A percentile compares a stretch with the other conserved stretches of the same genome.
phyloP scores from a whole-genome alignment of 495 filamentous ascomycete genomes.

The Aspergillus leporis region DNA sequence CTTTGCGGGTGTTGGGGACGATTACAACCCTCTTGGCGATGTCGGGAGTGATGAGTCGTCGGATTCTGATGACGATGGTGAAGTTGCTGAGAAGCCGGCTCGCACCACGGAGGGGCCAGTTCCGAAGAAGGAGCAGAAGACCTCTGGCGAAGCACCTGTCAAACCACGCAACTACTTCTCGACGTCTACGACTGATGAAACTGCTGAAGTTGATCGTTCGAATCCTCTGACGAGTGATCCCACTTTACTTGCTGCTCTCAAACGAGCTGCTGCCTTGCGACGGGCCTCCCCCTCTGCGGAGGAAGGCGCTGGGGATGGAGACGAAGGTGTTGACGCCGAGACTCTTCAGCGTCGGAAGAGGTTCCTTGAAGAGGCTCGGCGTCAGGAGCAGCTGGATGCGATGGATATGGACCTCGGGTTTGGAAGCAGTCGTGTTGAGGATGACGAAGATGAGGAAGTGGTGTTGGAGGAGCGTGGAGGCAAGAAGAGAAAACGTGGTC shows the following conservation, averaged over 20 bases:
- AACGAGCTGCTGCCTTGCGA: constrained; percentile 76
- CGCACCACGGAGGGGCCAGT: constrained; percentile 24
- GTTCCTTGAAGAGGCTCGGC: constrained; percentile 64
- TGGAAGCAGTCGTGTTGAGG: constrained; percentile 78
- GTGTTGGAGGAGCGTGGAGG: constrained; percentile 59
- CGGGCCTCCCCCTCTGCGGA: constrained; percentile 38
- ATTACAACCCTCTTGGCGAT: constrained; percentile 85
- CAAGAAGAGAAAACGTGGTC: constrained; percentile 75
- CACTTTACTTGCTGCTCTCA: constrained; percentile 77
- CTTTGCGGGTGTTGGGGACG: constrained; percentile 81
- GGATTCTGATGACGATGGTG: constrained; percentile 52
- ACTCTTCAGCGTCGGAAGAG: constrained; percentile 66
- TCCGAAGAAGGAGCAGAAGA: constrained; percentile 14
- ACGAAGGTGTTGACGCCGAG: constrained; percentile 46
- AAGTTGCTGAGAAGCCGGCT: constrained; percentile 19
- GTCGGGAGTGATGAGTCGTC: constrained; percentile 56
- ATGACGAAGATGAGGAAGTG: constrained; percentile 73
- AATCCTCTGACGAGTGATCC: constrained; percentile 67
- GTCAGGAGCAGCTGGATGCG: constrained; percentile 70
- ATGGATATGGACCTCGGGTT: constrained; percentile 95
- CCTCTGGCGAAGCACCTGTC: constrained; percentile 14
- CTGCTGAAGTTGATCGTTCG: constrained; percentile 29
- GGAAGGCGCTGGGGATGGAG: constrained; percentile 41
- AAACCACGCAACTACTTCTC: constrained; percentile 47
- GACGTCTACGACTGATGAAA: constrained; percentile 34